phyloP scores from a whole-genome alignment of 116 monocot species.

The Iris pallida region DNA sequence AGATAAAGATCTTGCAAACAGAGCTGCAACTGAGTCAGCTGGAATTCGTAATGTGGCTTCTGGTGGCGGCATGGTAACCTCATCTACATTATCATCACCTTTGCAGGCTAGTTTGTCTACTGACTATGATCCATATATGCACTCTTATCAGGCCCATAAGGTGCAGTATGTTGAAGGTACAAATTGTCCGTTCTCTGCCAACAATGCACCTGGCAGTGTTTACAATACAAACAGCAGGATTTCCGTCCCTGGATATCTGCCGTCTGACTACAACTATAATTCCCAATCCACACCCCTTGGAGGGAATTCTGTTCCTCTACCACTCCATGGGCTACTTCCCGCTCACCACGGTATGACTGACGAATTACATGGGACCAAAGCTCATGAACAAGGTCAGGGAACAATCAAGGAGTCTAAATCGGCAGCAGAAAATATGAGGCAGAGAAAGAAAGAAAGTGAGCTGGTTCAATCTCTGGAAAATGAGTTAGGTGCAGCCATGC shows the following conservation, averaged over 20 bases:
- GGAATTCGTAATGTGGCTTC: conserved; percentile 11
- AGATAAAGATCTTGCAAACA: conserved; percentile 19
- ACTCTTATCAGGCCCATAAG: conserved; percentile 18
- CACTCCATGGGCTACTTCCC: conserved; percentile 15
- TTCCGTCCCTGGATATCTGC: conserved; percentile 47
- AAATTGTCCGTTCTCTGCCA: conserved; percentile 13
- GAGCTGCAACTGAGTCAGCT: conserved; percentile 15
- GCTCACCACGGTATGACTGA: conserved; percentile 18
- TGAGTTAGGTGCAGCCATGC: conserved; percentile 12
- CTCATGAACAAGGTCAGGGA: conserved; percentile 11
- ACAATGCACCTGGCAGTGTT: conserved; percentile 21
- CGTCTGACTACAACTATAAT: conserved; percentile 47
- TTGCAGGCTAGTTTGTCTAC: conserved; percentile 19
- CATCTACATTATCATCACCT: conserved; percentile 8
- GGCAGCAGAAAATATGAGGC: conserved; percentile 7
- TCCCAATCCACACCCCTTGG: conserved; percentile 30
- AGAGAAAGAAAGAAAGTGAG: conserved; percentile 28
- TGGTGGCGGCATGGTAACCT: conserved; percentile 4
- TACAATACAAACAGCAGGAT: conserved; percentile 26
- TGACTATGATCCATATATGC: conserved; percentile 21
- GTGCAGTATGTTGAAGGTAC: conserved; percentile 31
- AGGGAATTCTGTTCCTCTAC: conserved; percentile 24
- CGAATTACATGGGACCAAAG: conserved; percentile 5
- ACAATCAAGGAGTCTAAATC: conserved; percentile 20
- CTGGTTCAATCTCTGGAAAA: conserved; percentile 23